Base-by-base conservation (phyloP, 768 basidiomycete species). In the Panellus pusillus region DNA sequence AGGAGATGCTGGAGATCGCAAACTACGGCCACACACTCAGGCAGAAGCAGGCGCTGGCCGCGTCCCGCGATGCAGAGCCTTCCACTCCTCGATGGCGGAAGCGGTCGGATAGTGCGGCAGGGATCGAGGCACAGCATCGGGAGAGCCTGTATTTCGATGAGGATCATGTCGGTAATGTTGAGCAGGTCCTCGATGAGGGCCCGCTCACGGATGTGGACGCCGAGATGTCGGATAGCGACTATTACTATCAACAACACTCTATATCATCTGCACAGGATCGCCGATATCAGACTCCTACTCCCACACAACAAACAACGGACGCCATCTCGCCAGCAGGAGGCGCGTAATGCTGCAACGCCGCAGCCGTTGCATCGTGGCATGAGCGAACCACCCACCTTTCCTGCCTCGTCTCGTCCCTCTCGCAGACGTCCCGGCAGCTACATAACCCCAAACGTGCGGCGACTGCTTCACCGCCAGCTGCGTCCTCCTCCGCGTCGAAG, bases 1-100 rank as follows among this genome's bases (percentile, higher is more conserved):
- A 85, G 67, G 91, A 93, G 68, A 93, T 93, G 91, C 67, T 93
- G 49, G 89, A 92, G 63, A 92, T 92, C 54, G 90, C 90, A 46
- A 91, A 86, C 70, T 91, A 87, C 61, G 90, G 91, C 1, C 87
- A 93, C 64, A 75, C 72, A 38, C 70, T 86, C 20, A 66, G 73
- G 57, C 59, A 66, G 55, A 68, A 74, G 56, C 39, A 49, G 54
- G 50, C 55, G 40, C 44, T 66, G 53, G 46, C 66, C 5, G 40
- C 45, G 29, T 20, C 50, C 43, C 66, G 60, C 62, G 54, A 52
- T 47, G 59, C 58, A 53, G 60, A 58, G 55, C 64, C 52, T 48
- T 61, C 44, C 49, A 61, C 37, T 37, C 44, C 63, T 32, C 66
- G 68, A 47, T 65, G 70, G 53, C 72, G 86, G 59, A 82, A 79